Base-by-base conservation (phyloP, 2,329 filamentous ascomycete genomes). In the Fusarium torreyae region DNA sequence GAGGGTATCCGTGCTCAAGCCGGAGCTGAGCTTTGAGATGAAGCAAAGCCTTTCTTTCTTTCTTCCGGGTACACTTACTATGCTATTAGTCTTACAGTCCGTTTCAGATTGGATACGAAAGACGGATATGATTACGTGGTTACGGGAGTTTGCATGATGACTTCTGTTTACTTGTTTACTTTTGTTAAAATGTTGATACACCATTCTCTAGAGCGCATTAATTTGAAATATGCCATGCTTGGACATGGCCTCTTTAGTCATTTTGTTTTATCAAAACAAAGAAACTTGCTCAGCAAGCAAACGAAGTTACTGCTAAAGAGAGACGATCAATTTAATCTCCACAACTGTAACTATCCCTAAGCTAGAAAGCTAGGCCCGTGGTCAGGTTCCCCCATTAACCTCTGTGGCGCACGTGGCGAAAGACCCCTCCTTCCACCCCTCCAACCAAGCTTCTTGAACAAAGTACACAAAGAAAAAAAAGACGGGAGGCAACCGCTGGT, bases 371-470 rank as follows among this genome's bases (percentile, higher is more conserved):
- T 31, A 31, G 28, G 28, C 10, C 10, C 28, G 13, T 10, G 28
- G 28, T 10, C 28, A 31, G 28, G 28, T 53, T 52, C 45, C 42
- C 50, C 57, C 48, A 60, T 43, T 50, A 46, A 33, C 39, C 49
- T 40, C 39, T 43, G 66, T 69, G 67, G 67, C 63, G 67, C 58
- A 55, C 17, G 40, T 72, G 71, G 71, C 71, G 39, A 69, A 66
- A 62, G 61, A 71, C 70, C 68, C 72, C 72, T 67, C 66, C 59
- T 58, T 52, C 53, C 64, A 73, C 71, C 73, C 73, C 73, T 75
- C 71, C 72, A 68, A 73, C 72, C 64, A 68, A 59, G 46, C 42
- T 38, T 31, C 38, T 38, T 54, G 28, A 31, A 31, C 20, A 56
- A 70, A 61, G 68, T 73, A 72, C 66, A 73, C 60, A 72, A 48